Conservation (phyloP, 352 stramenopile species). For the Pythium folliculosum region DNA sequence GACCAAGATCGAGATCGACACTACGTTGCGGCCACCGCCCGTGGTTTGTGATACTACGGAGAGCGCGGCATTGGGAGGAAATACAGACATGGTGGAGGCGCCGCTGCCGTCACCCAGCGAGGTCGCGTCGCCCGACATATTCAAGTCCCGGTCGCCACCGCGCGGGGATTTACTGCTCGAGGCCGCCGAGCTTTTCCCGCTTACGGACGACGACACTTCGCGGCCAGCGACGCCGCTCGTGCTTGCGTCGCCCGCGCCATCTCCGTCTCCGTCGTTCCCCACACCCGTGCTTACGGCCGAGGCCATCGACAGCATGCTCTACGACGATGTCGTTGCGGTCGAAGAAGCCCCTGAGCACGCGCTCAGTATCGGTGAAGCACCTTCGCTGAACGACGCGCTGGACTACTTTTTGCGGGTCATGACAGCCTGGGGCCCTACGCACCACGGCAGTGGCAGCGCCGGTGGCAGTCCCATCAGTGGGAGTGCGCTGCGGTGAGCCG, state of each 20-base stretch:
- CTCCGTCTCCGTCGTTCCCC: not conserved
- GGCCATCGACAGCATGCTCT: constrained; percentile 10
- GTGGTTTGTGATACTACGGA: not conserved
- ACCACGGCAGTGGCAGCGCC: not conserved
- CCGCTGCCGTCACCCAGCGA: constrained; percentile 16
- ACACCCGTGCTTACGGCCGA: constrained; percentile 4
- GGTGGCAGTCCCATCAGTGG: not conserved
- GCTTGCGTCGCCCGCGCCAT: not conserved
- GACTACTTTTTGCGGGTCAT: constrained; percentile 34
- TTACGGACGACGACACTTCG: not conserved
- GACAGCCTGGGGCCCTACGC: constrained; percentile 1
- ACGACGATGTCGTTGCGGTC: constrained; percentile 18
- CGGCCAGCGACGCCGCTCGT: not conserved
- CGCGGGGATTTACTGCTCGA: constrained; percentile 2
- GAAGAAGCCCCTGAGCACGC: constrained; percentile 20
- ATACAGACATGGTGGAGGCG: not conserved
- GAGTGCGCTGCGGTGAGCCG: not conserved
- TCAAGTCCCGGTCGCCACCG: not conserved
- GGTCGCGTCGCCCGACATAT: constrained; percentile 7
- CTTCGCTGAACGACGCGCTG: constrained; percentile 35
- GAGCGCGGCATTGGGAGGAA: not conserved
- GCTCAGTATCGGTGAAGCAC: constrained; percentile 12
- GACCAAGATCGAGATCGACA: not conserved
- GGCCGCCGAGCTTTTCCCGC: constrained; percentile 6
- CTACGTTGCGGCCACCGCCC: not conserved